phyloP scores from a whole-genome alignment of 164 flowering plant genomes.

The Platanus orientalis region DNA sequence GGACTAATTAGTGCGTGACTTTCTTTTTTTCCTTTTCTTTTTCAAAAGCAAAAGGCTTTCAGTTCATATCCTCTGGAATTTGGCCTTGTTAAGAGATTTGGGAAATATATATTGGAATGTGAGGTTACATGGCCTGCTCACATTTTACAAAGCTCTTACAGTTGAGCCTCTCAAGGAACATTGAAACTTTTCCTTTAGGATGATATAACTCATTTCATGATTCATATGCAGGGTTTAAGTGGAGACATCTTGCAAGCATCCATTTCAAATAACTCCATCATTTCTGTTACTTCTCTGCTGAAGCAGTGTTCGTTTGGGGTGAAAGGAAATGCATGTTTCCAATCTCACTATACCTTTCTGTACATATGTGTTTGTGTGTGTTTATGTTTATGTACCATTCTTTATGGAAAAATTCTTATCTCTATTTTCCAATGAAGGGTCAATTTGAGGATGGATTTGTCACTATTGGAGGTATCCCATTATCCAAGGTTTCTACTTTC shows the following conservation, averaged over 20 bases:
- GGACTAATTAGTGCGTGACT: too few relatives aligned
- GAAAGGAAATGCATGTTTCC: slow-evolving; percentile 64
- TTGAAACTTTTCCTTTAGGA: neutral
- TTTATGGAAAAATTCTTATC: neutral
- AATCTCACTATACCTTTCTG: neutral
- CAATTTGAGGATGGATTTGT: slow-evolving; percentile 98
- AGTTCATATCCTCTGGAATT: slow-evolving; percentile 74
- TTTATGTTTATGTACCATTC: too few relatives aligned
- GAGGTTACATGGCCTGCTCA: slow-evolving; percentile 41
- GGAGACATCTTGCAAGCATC: slow-evolving; percentile 78
- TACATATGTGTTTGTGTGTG: too few relatives aligned
- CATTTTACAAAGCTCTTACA: slow-evolving; percentile 8
- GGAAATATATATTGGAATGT: slow-evolving; percentile 78
- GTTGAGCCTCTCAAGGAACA: neutral
- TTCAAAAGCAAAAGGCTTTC: slow-evolving; percentile 78
- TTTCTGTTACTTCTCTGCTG: slow-evolving; percentile 45
- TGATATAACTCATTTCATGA: slow-evolving; percentile 6
- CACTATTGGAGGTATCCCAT: slow-evolving; percentile 93
- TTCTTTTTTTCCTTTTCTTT: too few relatives aligned
- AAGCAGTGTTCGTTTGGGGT: slow-evolving; percentile 71
- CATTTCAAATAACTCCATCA: slow-evolving; percentile 52
- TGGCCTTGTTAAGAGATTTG: slow-evolving; percentile 77
- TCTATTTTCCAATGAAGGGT: slow-evolving; percentile 44
- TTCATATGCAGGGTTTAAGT: slow-evolving; percentile 45
- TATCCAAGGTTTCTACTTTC: slow-evolving; percentile 69